phyloP scores from a whole-genome alignment of 257 asterid species.

The Euphrasia confusa region DNA sequence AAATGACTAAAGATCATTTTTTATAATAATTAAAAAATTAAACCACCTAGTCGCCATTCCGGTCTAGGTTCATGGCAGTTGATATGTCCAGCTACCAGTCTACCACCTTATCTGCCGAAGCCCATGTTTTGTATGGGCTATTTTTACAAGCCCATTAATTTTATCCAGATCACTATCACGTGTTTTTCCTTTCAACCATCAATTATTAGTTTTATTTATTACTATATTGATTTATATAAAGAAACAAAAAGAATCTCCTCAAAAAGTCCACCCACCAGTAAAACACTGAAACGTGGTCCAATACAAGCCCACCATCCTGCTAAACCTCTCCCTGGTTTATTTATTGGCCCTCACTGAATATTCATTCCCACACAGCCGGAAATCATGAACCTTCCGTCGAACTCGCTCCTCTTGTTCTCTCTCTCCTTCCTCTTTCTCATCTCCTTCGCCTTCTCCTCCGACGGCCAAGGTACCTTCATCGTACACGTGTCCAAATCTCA shows the following conservation, averaged over 20 bases:
- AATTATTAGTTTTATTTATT: neutral
- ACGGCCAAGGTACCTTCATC: conserved; percentile 58
- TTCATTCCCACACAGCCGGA: conserved; percentile 18
- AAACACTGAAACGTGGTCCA: conserved; percentile 29
- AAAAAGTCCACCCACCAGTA: conserved; percentile 6
- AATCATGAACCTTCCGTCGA: conserved; percentile 29
- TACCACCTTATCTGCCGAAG: too few relatives aligned
- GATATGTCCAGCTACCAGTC: too few relatives aligned
- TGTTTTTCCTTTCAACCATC: too few relatives aligned
- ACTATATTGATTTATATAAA: neutral
- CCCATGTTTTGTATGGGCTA: too few relatives aligned
- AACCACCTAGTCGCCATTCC: too few relatives aligned
- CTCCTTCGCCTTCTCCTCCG: conserved; percentile 33
- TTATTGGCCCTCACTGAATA: conserved; percentile 23
- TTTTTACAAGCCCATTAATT: too few relatives aligned
- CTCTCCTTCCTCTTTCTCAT: conserved; percentile 30
- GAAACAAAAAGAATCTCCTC: neutral
- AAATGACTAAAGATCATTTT: too few relatives aligned
- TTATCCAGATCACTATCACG: too few relatives aligned
- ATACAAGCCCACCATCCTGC: conserved; percentile 17
- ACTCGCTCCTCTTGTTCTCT: conserved; percentile 28
- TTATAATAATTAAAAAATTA: too few relatives aligned
- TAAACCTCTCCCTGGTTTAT: conserved; percentile 21
- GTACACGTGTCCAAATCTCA: conserved; percentile 61
- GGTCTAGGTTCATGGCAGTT: too few relatives aligned